Percentiles rank a stretch among this genome's conserved stretches.
Evolutionary conservation across 768 basidiomycete species (phyloP).

Genomic region (Suillus paluster): DNA sequence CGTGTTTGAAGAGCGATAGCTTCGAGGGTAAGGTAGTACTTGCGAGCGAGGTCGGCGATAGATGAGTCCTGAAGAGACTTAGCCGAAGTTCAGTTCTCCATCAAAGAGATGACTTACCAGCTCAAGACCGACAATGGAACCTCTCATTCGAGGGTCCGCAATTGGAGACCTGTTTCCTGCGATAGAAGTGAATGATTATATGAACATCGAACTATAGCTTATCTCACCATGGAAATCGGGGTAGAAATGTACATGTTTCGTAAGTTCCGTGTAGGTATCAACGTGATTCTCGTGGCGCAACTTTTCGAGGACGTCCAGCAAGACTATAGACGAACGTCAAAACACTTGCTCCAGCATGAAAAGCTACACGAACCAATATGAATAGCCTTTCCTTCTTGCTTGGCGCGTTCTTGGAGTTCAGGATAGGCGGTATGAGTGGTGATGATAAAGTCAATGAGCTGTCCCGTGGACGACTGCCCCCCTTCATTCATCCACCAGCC

Average conservation of each 20-base stretch:
- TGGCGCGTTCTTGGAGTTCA: conserved; percentile 65
- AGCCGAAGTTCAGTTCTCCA: not conserved
- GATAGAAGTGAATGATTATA: conserved; percentile 5
- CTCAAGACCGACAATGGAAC: conserved; percentile 85
- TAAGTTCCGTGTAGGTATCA: conserved; percentile 78
- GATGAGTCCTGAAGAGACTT: conserved; percentile 57
- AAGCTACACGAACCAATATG: conserved; percentile 49
- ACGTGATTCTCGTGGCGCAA: conserved; percentile 58
- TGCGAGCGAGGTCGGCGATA: conserved; percentile 82
- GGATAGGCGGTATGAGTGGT: conserved; percentile 88
- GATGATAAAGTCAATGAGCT: conserved; percentile 92
- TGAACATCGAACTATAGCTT: not conserved
- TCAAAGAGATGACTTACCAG: conserved; percentile 51
- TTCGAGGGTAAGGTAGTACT: conserved; percentile 90
- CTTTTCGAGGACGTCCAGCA: conserved; percentile 74
- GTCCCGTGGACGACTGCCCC: conserved; percentile 96
- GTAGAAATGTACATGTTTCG: conserved; percentile 91
- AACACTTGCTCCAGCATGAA: not conserved
- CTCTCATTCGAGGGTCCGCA: conserved; percentile 94
- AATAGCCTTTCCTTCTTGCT: conserved; percentile 60
- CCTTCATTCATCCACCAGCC: conserved; percentile 99
- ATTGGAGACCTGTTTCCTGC: conserved; percentile 95
- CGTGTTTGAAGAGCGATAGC: conserved; percentile 93
- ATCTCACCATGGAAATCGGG: conserved; percentile 87
- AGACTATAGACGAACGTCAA: conserved; percentile 46